Evolutionary conservation across 495 filamentous ascomycete species (phyloP).

Genomic region (Trypethelium eluteriae): DNA sequence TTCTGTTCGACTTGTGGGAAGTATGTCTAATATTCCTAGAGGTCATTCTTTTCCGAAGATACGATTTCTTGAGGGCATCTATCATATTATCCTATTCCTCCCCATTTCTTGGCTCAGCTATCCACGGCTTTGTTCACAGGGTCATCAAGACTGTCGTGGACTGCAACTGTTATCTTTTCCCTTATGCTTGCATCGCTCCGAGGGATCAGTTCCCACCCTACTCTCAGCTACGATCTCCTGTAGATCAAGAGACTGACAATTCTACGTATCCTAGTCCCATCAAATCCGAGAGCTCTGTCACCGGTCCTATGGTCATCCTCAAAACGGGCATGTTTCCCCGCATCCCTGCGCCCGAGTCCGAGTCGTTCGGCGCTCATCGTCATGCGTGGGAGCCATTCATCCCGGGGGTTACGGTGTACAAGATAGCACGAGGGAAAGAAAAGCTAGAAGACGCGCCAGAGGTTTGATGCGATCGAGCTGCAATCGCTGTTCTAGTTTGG

Average conservation of each 20-base stretch:
- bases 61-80: too few relatives aligned
- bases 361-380: slow-evolving; percentile 33
- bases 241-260: too few relatives aligned
- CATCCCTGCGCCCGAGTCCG: slow-evolving; percentile 38
- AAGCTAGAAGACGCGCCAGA: slow-evolving; percentile 9
- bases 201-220: too few relatives aligned
- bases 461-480: neutral
- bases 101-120: too few relatives aligned
- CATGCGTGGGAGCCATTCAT: slow-evolving; percentile 34
- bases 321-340: slow-evolving; percentile 42
- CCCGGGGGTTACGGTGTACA: slow-evolving; percentile 21
- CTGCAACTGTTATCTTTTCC: too few relatives aligned
- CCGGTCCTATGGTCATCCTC: slow-evolving; percentile 33
- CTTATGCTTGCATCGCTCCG: too few relatives aligned
- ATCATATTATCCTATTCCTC: too few relatives aligned
- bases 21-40: slow-evolving; percentile 25
- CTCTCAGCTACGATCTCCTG: too few relatives aligned
- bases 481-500: neutral
- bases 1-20: slow-evolving; percentile 39
- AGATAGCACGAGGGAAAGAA: slow-evolving; percentile 23
- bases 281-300: slow-evolving; percentile 30
- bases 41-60: too few relatives aligned
- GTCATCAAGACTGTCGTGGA: too few relatives aligned
- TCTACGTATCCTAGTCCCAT: slow-evolving; percentile 30
- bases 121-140: too few relatives aligned